Conservation (phyloP, 805 yeast species). For the Nakazawaea pomicola region DNA sequence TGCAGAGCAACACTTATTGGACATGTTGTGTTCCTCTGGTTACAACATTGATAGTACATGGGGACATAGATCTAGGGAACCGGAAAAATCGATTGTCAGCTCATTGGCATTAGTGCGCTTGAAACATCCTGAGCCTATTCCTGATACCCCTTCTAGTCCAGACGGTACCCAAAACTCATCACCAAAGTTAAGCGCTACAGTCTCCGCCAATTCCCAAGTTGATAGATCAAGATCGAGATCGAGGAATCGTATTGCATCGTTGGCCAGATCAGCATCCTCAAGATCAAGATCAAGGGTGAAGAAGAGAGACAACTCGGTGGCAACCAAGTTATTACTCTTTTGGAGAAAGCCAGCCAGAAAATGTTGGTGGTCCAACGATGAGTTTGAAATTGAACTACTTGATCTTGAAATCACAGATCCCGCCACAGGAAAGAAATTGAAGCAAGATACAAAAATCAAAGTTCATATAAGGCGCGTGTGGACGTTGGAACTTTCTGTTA, state of each 20-base stretch:
- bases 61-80: slow-evolving; percentile 90
- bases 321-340: slow-evolving; percentile 69
- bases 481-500: slow-evolving; percentile 89
- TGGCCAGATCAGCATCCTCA: slow-evolving; percentile 60
- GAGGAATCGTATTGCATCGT: slow-evolving; percentile 52
- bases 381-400: slow-evolving; percentile 38
- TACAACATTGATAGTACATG: slow-evolving; percentile 61
- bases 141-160: slow-evolving; percentile 13
- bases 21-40: slow-evolving; percentile 92
- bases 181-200: slow-evolving; percentile 16
- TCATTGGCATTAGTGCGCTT: slow-evolving; percentile 72
- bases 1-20: slow-evolving; percentile 92
- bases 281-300: slow-evolving; percentile 40
- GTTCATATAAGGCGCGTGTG: slow-evolving; percentile 92
- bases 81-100: slow-evolving; percentile 79
- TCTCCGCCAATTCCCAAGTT: slow-evolving; percentile 28
- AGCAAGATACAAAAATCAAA: slow-evolving; percentile 43
- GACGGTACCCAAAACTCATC: slow-evolving; percentile 8
- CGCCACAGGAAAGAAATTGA: slow-evolving; percentile 21
- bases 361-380: slow-evolving; percentile 92
- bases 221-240: slow-evolving; percentile 30
- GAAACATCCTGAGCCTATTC: slow-evolving; percentile 28
- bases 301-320: slow-evolving; percentile 32
- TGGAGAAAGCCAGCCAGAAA: slow-evolving; percentile 99
- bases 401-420: slow-evolving; percentile 19